Conservation (phyloP, 2,329 filamentous ascomycete species). For the Aspergillus chevalieri region DNA sequence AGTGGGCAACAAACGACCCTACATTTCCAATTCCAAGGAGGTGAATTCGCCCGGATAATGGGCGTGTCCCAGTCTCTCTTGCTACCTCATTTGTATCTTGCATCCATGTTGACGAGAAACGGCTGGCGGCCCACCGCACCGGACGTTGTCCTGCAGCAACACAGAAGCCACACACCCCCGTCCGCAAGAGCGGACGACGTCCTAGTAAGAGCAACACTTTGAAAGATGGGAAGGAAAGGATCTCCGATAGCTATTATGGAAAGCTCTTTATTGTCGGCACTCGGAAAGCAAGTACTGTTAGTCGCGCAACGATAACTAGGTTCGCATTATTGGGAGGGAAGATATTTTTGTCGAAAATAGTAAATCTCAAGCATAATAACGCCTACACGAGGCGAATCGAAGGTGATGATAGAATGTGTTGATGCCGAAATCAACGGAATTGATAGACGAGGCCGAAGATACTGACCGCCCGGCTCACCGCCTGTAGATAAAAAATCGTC, state of each 20-base stretch:
- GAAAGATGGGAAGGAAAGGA: conserved; percentile 14
- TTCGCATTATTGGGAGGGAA: neutral
- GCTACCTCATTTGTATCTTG: conserved; percentile 21
- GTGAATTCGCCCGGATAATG: conserved; percentile 54
- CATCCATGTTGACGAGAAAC: conserved; percentile 22
- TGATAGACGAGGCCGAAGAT: neutral
- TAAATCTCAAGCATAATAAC: neutral
- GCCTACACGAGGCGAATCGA: neutral
- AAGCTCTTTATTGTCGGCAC: neutral
- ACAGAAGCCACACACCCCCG: conserved; percentile 14
- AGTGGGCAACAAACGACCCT: conserved; percentile 70
- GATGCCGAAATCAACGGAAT: neutral
- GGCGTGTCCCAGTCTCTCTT: conserved; percentile 11
- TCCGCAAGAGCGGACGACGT: conserved; percentile 28
- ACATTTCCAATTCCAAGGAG: conserved; percentile 77
- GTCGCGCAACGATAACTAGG: neutral
- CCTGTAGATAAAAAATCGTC: conserved; percentile 14
- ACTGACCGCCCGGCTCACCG: conserved; percentile 17
- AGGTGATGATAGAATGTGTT: neutral
- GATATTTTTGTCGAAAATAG: neutral
- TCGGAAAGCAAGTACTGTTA: neutral
- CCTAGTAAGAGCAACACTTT: conserved; percentile 32
- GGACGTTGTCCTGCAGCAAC: neutral
- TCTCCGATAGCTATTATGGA: conserved; percentile 5
- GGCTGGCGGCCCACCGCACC: conserved; percentile 3